Evolutionary conservation across 1,139 yeast species (phyloP), one percentile per base, ranked within the genome.

Genomic region (Candida frijolesensis): DNA sequence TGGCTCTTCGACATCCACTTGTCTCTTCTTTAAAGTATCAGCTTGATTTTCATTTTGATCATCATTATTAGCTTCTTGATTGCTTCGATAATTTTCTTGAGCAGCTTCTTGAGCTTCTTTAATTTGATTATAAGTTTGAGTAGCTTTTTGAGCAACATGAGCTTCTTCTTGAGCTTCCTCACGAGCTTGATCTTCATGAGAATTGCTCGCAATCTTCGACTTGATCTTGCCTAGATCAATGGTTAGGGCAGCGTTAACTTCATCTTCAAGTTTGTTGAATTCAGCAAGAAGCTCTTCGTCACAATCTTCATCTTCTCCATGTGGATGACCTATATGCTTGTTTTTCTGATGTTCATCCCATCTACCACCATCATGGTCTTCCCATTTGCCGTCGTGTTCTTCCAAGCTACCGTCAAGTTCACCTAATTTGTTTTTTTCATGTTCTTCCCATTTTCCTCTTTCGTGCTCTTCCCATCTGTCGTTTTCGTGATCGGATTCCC

Each of bases 281-380:
- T 37, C 41, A 6, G 11, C 27, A 12, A 11, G 15, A 25, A 37
- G 41, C 10, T 14, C 27, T 14, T 44, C 47, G 7, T 35, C 34
- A 44, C 46, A 44, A 3, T 44, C 42, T 32, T 44, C 46, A 33
- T 30, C 27, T 30, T 32, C 41, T 1, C 18, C 41, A 9, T 37
- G 41, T 19, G 18, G 41, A 14, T 37, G 41, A 5, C 15, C 15
- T 4, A 37, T 19, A 9, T 37, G 41, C 14, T 37, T 37, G 27
- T 19, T 37, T 29, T 37, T 37, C 18, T 37, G 29, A 12, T 37
- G 25, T 22, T 37, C 41, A 16, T 19, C 27, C 41, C 2, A 37
- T 37, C 18, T 37, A 9, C 7, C 25, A 6, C 19, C 15, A 11
- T 37, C 27, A 19, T 37, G 41, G 12, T 37, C 29, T 4, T 37